Evolutionary conservation across 352 stramenopile species (phyloP), one percentile per base, ranked within the genome.

Genomic region (Globisporangium cylindrosporum): DNA sequence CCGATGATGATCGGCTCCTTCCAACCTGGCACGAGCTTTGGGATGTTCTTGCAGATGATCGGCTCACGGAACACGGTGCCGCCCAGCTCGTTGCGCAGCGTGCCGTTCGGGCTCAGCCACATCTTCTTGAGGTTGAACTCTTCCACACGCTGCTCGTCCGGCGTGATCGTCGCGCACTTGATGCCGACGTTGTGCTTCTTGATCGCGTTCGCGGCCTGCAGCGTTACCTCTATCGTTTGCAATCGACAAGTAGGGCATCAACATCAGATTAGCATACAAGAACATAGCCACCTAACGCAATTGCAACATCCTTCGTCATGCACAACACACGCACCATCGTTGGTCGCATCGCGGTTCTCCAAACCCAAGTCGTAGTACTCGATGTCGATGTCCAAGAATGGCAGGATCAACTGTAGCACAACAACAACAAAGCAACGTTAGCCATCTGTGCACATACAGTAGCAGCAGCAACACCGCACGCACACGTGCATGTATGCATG

Each of bases 81-180:
- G 67, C 85, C 84, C 54, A 96, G 73, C 55, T 89, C 84, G 70
- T 95, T 95, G 58, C 90, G 90, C 49, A 97, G 75, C 56, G 90
- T 97, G 64, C 90, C 88, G 73, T 97, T 96, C 34, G 88, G 88
- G 59, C 76, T 88, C 25, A 82, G 74, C 84, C 85, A 94, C 85
- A 94, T 94, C 70, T 94, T 86, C 81, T 93, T 92, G 62, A 94
- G 81, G 15, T 80, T 77, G 70, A 94, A 94, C 69, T 97, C 90
- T 32, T 84, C 74, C 27, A 96, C 84, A 41, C 89, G 86, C 65
- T 80, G 74, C 71, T 96, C 89, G 64, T 97, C 89, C 3, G 89
- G 89, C 48, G 89, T 97, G 77, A 96, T 97, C 56, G 89, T 97
- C 58, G 88, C 89, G 72, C 88, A 97, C 67, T 97, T 97, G 77